Base-by-base conservation (phyloP, 441 rosid genomes). In the Syzygium malaccense region DNA sequence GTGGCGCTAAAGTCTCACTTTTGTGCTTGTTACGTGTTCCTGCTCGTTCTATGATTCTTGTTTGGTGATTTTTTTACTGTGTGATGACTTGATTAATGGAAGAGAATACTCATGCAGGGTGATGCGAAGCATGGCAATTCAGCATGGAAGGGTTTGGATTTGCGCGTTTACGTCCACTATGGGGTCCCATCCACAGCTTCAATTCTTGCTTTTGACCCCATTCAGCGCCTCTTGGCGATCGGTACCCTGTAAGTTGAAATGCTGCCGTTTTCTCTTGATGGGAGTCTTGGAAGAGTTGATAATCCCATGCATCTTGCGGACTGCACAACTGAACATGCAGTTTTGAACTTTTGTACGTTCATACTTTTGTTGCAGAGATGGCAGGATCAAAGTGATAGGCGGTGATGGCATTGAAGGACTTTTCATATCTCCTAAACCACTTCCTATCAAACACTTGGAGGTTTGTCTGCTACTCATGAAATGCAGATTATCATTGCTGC, bases 391-490 rank as follows among this genome's bases (percentile, higher is more conserved):
- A 91, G 94, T 95, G 57, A 88, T 94, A 68, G 96, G 96, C 26
- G 96, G 96, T 86, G 95, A 94, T 91, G 93, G 93, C 66, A 92
- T 94, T 87, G 97, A 95, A 91, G 97, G 93, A 30, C 92, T 95
- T 87, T 87, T 95, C 62, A 88, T 94, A 62, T 94, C 95, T 54
- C 92, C 93, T 10, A 92, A 92, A 87, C 92, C 92, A 89, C 78
- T 90, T 86, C 95, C 97, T 87, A 92, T 87, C 87, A 95, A 95
- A 57, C 85, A 91, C 89, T 48, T 95, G 51, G 95, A 95, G 96
- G 97, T 94, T 48, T 37, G 86, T 51, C 41, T 45, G 48, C n/a
- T 57, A 49, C 54, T 32, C 41, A 41, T 75, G 83, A 41, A 71
- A 75, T 75, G 83, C 18, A 75, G 83, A 75, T 75, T 41, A 25